Evolutionary conservation across 352 stramenopile genomes (phyloP), one percentile per base, ranked within the genome.

Genomic region (Elongisporangium prolatum): DNA sequence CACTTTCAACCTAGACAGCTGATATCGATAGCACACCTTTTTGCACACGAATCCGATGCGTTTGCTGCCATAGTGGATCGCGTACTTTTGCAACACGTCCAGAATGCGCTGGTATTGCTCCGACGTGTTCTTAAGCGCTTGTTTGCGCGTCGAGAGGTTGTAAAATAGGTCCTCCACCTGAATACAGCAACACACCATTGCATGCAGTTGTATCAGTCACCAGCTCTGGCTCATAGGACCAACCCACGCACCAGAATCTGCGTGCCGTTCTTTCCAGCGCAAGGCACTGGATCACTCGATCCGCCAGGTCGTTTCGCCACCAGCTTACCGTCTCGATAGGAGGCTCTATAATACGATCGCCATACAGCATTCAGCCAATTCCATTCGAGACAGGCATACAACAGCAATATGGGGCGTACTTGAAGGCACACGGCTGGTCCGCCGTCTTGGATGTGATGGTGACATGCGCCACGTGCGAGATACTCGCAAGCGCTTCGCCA

Each of bases 81-180:
- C 92, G 75, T 99, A 99, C 38, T 88, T 87, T 56, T 98, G 95
- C n/a, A 98, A 80, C n/a, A 99, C 86, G 49, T 97, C 89, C 22
- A 99, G 66, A 24, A 98, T 96, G 20, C 80, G 79, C 54, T 77
- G 77, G 68, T 98, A 98, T 69, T 99, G 96, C 63, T 99, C 97
- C 2, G 78, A 86, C 40, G 79, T 69, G 65, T 97, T 97, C 59
- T 96, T 96, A 34, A 99, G 86, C 28, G 93, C 93, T 50, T 96
- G 79, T 56, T 89, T 84, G 21, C 97, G 80, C 54, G 96, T 98
- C 21, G 85, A 90, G 44, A 99, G 81, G 68, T 99, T 99, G 77
- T 99, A 98, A 78, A 99, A 99, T 47, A 99, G 77, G 72, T 99
- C 97, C 55, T 99, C 90, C 9, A 97, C 90, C 84, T 91, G 25